Percentiles rank a stretch among this genome's conserved stretches.
Conservation (phyloP, 345 rosid species). For the Bretschneidera sinensis region DNA sequence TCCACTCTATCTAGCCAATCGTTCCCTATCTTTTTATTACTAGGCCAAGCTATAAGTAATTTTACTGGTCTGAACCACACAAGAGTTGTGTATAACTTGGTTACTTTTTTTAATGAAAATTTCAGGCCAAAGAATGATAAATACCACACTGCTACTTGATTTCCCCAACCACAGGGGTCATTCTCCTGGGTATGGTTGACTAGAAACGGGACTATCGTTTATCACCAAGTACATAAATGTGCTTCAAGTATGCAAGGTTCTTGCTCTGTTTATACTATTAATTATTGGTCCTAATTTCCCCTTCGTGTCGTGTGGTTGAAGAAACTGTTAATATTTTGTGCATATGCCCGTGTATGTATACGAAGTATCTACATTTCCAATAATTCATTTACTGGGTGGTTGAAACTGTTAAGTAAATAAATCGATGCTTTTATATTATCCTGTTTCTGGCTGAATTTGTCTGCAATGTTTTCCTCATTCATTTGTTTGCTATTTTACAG, state of each 20-base stretch:
- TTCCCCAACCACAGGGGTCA: slow-evolving; percentile 20
- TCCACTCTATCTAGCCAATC: background rate
- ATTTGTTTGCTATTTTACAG: no score
- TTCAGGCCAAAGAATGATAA: slow-evolving; percentile 42
- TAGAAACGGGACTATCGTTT: slow-evolving; percentile 8
- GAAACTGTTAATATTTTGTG: background rate
- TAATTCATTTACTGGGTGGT: background rate
- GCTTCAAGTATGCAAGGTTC: slow-evolving; percentile 17
- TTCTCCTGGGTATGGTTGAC: slow-evolving; percentile 25
- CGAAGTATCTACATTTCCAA: background rate
- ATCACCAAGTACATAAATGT: slow-evolving; percentile 15
- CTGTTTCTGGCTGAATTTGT: background rate
- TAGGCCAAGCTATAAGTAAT: background rate
- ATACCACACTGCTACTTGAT: slow-evolving; percentile 13
- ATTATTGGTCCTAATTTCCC: background rate
- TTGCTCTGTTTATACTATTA: no score
- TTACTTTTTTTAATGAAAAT: slow-evolving; percentile 17
- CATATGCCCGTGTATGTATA: background rate
- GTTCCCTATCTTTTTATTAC: background rate
- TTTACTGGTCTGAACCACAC: background rate
- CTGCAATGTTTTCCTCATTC: no score
- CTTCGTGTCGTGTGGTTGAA: slow-evolving; percentile 4
- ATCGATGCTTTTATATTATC: background rate
- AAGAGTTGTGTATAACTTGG: background rate
- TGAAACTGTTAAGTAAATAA: background rate